Base-by-base conservation (phyloP, 2,329 filamentous ascomycete genomes). In the Lachnellula hyalina region DNA sequence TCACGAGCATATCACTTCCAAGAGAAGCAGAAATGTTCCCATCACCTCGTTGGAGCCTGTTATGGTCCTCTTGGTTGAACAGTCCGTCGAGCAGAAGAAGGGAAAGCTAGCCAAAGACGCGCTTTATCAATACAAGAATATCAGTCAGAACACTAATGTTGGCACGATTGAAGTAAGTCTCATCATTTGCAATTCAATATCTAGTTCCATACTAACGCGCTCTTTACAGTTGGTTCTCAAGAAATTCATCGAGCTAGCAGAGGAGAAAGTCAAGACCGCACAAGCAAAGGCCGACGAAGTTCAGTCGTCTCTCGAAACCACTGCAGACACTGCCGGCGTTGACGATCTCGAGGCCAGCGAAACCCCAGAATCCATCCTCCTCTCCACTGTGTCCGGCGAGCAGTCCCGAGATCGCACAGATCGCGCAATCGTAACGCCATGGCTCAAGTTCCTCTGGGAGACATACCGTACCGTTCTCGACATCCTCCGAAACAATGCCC, bases 371-470 rank as follows among this genome's bases (percentile, higher is more conserved):
- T 97, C 94, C 28, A 96, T 99, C 70, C 85, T 99, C 58, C 85
- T 99, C 47, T 95, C 94, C 61, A 99, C 94, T 52, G 94, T 99
- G 58, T 99, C 94, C 40, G 94, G 94, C 62, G 94, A 99, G 77
- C 93, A 97, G 76, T 96, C 93, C 58, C 87, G 90, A 71, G 94
- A 99, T 76, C 89, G 94, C 65, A 99, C 94, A 67, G 94, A 99
- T 77, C 87, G 94, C 68, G 94, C 94, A 70, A 95, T 99, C 68
- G 94, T 99, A 57, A 99, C 94, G 28, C 94, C 94, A 57, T 99
- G 94, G 94, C 84, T 99, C 69, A 99, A 99, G 79, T 99, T 99
- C 72, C 80, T 99, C 60, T 99, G 94, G 94, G 94, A 99, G 80
- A 96, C 94, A 15, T 99, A 99, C 79, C 89, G 94, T 60, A 99